Percentiles rank a stretch among this genome's conserved stretches.
phyloP scores from a whole-genome alignment of 805 yeast species.

The Lipomyces yamanashiensis region DNA sequence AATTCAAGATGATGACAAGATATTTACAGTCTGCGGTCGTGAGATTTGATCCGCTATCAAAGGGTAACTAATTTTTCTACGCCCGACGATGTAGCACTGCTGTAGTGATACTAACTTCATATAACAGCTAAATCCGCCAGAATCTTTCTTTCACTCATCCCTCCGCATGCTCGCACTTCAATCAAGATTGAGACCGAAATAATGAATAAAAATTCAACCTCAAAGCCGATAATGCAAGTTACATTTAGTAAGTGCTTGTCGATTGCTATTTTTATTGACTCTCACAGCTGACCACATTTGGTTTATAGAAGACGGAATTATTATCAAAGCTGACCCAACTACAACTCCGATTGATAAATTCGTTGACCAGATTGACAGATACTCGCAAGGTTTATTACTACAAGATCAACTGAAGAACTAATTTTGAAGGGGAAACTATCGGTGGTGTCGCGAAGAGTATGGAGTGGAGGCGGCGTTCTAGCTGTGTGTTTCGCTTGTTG shows the following conservation, averaged over 20 bases:
- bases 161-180: conserved; percentile 67
- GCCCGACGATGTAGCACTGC: too few species aligned
- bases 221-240: conserved; percentile 69
- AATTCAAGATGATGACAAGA: conserved; percentile 75
- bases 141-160: conserved; percentile 75
- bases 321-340: conserved; percentile 69
- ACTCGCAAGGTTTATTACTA: conserved; percentile 76
- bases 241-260: conserved; percentile 54
- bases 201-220: conserved; percentile 52
- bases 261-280: background rate
- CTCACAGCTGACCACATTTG: background rate
- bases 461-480: background rate
- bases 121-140: conserved; percentile 74
- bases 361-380: conserved; percentile 70
- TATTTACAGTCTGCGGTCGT: conserved; percentile 79
- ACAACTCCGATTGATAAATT: conserved; percentile 62
- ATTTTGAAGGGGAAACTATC: background rate
- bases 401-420: conserved; percentile 52
- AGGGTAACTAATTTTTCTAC: conserved; percentile 48
- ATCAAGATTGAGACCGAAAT: conserved; percentile 71
- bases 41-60: conserved; percentile 75
- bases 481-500: background rate
- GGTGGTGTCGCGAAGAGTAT: background rate
- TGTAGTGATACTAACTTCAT: background rate
- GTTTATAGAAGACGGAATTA: conserved; percentile 66